Evolutionary conservation across 768 basidiomycete species (phyloP).

Genomic region (Termitomyces bulborhizus): DNA sequence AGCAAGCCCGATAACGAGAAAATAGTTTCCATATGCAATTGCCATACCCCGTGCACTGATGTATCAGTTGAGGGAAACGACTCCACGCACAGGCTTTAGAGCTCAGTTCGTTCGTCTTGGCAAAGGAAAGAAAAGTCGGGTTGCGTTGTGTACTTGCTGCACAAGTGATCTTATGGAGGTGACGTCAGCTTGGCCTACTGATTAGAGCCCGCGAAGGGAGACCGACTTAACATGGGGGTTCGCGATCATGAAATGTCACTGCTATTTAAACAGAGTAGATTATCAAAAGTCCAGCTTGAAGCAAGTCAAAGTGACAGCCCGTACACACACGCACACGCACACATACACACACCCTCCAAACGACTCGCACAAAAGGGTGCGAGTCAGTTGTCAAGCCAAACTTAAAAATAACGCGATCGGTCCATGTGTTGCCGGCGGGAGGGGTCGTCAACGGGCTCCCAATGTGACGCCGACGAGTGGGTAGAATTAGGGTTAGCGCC

Average conservation of each 20-base stretch:
- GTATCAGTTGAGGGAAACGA: not conserved
- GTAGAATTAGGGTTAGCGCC: slow-evolving; percentile 8
- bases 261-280: not conserved
- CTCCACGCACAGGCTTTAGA: not conserved
- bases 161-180: not conserved
- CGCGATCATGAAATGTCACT: not conserved
- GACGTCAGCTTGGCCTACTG: not conserved
- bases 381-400: not conserved
- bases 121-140: not conserved
- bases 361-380: not conserved
- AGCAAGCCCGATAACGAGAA: too few relatives aligned
- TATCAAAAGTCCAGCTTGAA: too few relatives aligned
- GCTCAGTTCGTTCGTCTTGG: not conserved
- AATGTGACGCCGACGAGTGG: slow-evolving; percentile 4
- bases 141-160: too few relatives aligned
- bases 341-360: not conserved
- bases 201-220: not conserved
- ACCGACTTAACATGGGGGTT: not conserved
- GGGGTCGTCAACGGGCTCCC: slow-evolving; percentile 3
- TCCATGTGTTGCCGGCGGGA: slow-evolving; percentile 1
- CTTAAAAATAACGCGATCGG: slow-evolving; percentile 2
- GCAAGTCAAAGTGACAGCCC: not conserved
- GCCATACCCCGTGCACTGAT: not conserved
- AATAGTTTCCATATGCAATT: not conserved
- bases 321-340: too few relatives aligned